Conservation (phyloP, 2,329 filamentous ascomycete genomes). For the Metarhizium guizhouense region DNA sequence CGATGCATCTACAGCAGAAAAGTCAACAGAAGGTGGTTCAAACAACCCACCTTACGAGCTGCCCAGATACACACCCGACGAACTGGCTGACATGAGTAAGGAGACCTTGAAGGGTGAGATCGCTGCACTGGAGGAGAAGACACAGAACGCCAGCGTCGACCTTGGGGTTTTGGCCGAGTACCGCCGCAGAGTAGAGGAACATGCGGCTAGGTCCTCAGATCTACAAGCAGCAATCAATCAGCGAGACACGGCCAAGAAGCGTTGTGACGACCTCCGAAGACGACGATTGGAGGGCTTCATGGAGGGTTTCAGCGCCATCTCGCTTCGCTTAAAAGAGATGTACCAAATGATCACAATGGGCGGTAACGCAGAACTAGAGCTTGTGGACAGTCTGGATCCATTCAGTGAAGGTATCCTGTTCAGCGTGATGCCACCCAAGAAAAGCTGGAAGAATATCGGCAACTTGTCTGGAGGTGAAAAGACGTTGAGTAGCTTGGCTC, state of each 20-base stretch:
- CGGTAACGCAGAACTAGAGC: constrained; percentile 92
- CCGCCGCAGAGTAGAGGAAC: constrained; percentile 74
- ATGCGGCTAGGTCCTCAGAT: constrained; percentile 73
- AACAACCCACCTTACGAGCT: constrained; percentile 46
- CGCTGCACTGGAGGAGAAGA: constrained; percentile 56
- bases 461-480: constrained; percentile 96
- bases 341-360: constrained; percentile 99
- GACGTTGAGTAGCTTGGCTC: constrained; percentile 81
- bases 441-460: constrained; percentile 99
- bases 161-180: constrained; percentile 84
- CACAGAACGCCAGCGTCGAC: constrained; percentile 79
- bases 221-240: constrained; percentile 67
- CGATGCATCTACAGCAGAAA: constrained; percentile 13
- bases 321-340: constrained; percentile 94
- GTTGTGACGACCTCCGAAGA: constrained; percentile 84
- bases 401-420: constrained; percentile 97
- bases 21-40: constrained; percentile 17
- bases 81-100: constrained; percentile 58
- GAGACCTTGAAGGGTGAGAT: constrained; percentile 53
- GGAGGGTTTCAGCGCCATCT: constrained; percentile 93
- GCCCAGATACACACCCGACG: constrained; percentile 67
- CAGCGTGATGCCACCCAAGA: constrained; percentile 98
- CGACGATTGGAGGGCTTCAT: constrained; percentile 94
- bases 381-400: constrained; percentile 91
- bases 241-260: constrained; percentile 82